Conservation (phyloP, 768 basidiomycete genomes). For the Gloeophyllum trabeum region DNA sequence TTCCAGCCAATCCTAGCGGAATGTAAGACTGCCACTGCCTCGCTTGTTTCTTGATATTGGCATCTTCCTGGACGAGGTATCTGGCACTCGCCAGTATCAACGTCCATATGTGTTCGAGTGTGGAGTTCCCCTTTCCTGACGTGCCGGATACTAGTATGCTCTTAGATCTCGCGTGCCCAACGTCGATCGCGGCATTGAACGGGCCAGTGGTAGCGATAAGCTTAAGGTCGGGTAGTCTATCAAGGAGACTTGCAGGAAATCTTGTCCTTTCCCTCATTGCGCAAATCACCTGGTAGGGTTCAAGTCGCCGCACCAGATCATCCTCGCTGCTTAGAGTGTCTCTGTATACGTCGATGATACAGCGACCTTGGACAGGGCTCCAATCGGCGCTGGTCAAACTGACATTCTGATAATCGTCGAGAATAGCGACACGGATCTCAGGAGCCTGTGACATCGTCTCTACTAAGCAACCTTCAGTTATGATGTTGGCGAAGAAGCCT, state of each 20-base stretch:
- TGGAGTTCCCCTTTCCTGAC: constrained; percentile 28
- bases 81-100: constrained; percentile 40
- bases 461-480: no score
- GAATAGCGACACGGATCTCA: constrained; percentile 39
- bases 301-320: constrained; percentile 33
- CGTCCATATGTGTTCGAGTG: constrained; percentile 59
- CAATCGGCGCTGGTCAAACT: constrained; percentile 44
- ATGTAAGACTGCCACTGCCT: constrained; percentile 43
- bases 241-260: constrained; percentile 35
- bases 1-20: constrained; percentile 39
- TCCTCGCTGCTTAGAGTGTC: constrained; percentile 44
- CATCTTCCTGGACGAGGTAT: constrained; percentile 37
- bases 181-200: constrained; percentile 38
- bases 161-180: constrained; percentile 30
- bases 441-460: no score
- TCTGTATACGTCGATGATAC: constrained; percentile 32
- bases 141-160: constrained; percentile 47
- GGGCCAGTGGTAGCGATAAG: constrained; percentile 49
- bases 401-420: constrained; percentile 51
- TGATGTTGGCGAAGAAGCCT: no score
- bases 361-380: constrained; percentile 28
- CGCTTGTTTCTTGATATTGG: constrained; percentile 30
- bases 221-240: constrained; percentile 45
- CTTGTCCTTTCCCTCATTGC: constrained; percentile 61
- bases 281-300: constrained; percentile 44